A percentile compares a stretch with the other conserved stretches of the same genome.
phyloP scores from a whole-genome alignment of 108 stramenopile genomes.

The Epithemia pelagica region DNA sequence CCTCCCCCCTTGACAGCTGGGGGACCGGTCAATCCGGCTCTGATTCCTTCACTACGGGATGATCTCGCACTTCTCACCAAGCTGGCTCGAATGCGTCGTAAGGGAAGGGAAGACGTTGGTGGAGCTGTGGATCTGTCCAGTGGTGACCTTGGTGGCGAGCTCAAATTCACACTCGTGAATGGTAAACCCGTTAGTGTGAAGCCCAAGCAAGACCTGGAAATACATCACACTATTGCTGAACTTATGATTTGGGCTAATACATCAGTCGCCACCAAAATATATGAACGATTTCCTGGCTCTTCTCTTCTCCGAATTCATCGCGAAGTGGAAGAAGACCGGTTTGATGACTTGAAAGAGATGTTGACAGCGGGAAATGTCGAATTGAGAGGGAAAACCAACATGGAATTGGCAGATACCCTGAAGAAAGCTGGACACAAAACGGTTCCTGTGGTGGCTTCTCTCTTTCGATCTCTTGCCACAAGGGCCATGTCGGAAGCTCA shows the following conservation, averaged over 20 bases:
- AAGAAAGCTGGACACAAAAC: slow-evolving; percentile 26
- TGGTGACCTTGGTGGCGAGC: slow-evolving; percentile 47
- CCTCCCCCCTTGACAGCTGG: slow-evolving; percentile 52
- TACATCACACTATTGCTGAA: slow-evolving; percentile 81
- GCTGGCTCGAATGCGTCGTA: slow-evolving; percentile 36
- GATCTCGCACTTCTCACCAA: slow-evolving; percentile 33
- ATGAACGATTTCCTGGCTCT: slow-evolving; percentile 32
- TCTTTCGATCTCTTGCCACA: slow-evolving; percentile 64
- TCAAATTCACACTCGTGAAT: slow-evolving; percentile 46
- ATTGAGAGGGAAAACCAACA: slow-evolving; percentile 41
- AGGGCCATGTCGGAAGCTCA: slow-evolving; percentile 84
- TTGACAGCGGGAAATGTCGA: slow-evolving; percentile 54
- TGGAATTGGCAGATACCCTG: slow-evolving; percentile 28
- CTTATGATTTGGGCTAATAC: slow-evolving; percentile 80
- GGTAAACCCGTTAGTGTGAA: slow-evolving; percentile 43
- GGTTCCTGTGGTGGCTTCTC: slow-evolving; percentile 30
- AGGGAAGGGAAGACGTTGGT: slow-evolving; percentile 37
- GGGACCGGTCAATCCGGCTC: slow-evolving; percentile 20
- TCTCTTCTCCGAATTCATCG: slow-evolving; percentile 65
- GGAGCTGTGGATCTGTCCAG: slow-evolving; percentile 55
- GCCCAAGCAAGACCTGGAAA: slow-evolving; percentile 63
- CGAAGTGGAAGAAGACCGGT: slow-evolving; percentile 36
- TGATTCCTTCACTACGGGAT: slow-evolving; percentile 18
- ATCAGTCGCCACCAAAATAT: slow-evolving; percentile 49
- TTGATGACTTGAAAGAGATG: slow-evolving; percentile 64